phyloP scores from a whole-genome alignment of 1,284 basidiomycete genomes.

The Peniophora sp. region DNA sequence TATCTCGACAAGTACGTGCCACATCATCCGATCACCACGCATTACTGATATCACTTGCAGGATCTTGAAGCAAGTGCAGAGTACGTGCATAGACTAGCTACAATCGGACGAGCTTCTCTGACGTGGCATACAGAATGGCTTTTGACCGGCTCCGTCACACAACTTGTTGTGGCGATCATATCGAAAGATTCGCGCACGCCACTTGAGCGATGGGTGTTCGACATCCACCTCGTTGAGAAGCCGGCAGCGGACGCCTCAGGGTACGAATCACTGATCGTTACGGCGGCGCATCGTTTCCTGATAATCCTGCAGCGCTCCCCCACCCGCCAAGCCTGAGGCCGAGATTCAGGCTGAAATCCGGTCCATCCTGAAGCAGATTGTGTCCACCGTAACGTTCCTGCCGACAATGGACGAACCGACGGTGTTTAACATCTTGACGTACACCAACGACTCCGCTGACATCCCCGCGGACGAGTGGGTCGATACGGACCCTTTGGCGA shows the following conservation, averaged over 20 bases:
- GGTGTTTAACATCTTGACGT: conserved; percentile 92
- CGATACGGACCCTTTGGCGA: conserved; percentile 91
- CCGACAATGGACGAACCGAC: conserved; percentile 94
- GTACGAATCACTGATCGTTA: conserved; percentile 28
- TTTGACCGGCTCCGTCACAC: conserved; percentile 80
- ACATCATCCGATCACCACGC: background rate
- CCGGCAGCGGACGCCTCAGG: conserved; percentile 35
- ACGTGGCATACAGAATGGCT: conserved; percentile 69
- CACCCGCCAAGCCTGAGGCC: conserved; percentile 67
- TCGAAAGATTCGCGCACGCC: conserved; percentile 89
- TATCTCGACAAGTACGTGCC: conserved; percentile 73
- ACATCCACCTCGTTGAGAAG: conserved; percentile 75
- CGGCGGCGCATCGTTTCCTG: background rate
- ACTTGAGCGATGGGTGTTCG: conserved; percentile 97
- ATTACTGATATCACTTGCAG: conserved; percentile 27
- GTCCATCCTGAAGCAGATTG: conserved; percentile 97
- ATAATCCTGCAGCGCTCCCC: conserved; percentile 4
- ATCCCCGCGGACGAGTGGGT: conserved; percentile 90
- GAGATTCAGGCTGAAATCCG: conserved; percentile 98
- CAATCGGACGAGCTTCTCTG: background rate
- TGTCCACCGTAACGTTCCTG: conserved; percentile 91
- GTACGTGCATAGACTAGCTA: conserved; percentile 38
- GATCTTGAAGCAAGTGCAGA: conserved; percentile 86
- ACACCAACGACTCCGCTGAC: conserved; percentile 82
- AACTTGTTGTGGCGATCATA: conserved; percentile 93